Evolutionary conservation across 1,284 basidiomycete species (phyloP), one percentile per base, ranked within the genome.

Genomic region (Sanghuangporus weigelae): DNA sequence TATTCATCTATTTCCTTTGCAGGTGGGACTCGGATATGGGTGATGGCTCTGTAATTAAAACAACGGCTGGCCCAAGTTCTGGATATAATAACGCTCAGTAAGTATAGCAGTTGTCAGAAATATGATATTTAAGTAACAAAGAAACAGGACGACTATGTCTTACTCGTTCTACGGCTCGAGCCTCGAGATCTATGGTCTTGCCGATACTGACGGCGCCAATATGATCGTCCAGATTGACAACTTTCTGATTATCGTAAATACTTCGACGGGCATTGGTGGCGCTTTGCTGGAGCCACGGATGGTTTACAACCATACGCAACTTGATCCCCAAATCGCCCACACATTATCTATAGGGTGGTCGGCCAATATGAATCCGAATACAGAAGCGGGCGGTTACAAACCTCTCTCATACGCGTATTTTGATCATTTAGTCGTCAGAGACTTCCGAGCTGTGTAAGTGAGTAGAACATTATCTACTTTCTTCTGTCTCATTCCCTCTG

Each of bases 191-290:
- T 58, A 63, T 31, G 62, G 61, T 5, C 54, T 66, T 31, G 7
- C 19, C 11, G 58, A 63, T 44, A 12, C 62, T n/a, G n/a, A 40
- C 31, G 65, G 65, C 7, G 57, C 65, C 10, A 56, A 53, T 39
- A 53, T 66, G 62, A 58, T 63, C 8, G 19, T 66, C 11, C 65
- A 66, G 48, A 31, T 66, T 12, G 65, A 66, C 44, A 58, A 49
- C 19, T 26, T 40, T 12, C 31, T 58, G 12, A 38, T 40, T 36
- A 46, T 48, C n/a, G 42, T 55, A 11, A 65, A 62, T 57, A 65
- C 60, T 2, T 62, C 60, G 7, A 40, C 60, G 11, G 60, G 57
- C 6, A 14, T 31, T 7, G 57, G 39, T 7, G 64, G 60, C 19
- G 39, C 26, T 14, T 42, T 19, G 16, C 39, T 26, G 10, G 21